These are phyloP conservation scores for Microdochium paspali DNA, from an alignment of 2,329 filamentous ascomycete species.

Conservation along the genomic window DNA sequence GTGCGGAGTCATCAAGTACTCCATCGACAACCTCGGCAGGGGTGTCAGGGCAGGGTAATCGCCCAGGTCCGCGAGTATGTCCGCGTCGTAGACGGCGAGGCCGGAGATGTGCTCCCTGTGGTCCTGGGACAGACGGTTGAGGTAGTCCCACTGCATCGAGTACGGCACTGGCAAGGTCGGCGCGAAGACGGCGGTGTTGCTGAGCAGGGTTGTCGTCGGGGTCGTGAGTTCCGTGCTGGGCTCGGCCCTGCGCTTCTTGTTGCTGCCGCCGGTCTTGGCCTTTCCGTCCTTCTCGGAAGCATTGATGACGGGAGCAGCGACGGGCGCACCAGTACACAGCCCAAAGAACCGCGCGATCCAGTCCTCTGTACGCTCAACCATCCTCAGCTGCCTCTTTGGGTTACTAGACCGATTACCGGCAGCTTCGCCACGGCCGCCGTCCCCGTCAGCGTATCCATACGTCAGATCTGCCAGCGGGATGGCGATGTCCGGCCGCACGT, in stretches of 20 bases:
- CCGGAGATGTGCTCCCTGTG: conserved; percentile 49
- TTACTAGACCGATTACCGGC: conserved; percentile 32
- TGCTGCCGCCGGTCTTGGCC: too few relatives aligned
- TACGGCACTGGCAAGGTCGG: conserved; percentile 68
- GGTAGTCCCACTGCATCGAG: conserved; percentile 69
- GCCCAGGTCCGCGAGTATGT: conserved; percentile 58
- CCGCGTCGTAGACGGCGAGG: conserved; percentile 70
- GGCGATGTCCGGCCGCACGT: conserved; percentile 70
- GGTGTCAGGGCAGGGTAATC: conserved; percentile 40
- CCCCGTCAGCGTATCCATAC: conserved; percentile 31
- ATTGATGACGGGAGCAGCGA: too few relatives aligned
- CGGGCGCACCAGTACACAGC: conserved; percentile 18
- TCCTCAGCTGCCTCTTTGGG: conserved; percentile 67
- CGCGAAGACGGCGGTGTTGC: conserved; percentile 42
- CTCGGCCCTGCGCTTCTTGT: conserved; percentile 3
- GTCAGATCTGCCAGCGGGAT: conserved; percentile 70
- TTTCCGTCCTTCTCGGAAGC: too few relatives aligned
- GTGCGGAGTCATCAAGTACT: conserved; percentile 53
- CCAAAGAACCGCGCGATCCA: conserved; percentile 67
- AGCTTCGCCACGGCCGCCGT: too few relatives aligned
- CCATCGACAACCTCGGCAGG: conserved; percentile 68
- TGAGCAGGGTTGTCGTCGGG: background rate
- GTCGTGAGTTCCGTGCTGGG: background rate
- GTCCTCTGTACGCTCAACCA: conserved; percentile 75
- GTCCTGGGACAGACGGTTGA: conserved; percentile 61